Percentiles rank a stretch among this genome's conserved stretches.
Conservation (phyloP, 106 monocot genomes). For the Gastrodia elata region DNA sequence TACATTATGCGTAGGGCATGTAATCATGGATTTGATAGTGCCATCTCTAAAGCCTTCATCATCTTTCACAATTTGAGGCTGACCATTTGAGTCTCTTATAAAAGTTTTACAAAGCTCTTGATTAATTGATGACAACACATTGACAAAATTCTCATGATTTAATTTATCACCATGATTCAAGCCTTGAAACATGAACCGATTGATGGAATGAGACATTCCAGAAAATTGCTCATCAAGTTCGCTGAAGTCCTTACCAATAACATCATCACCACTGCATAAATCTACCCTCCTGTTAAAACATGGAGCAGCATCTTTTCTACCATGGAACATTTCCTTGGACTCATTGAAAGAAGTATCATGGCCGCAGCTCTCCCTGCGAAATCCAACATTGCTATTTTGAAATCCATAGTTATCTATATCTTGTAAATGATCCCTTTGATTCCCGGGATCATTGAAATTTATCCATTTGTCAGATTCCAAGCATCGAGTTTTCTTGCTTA, state of each 20-base stretch:
- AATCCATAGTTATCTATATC: not conserved
- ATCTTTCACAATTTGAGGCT: not conserved
- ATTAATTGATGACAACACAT: not conserved
- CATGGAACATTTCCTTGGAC: not conserved
- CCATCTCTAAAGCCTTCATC: not conserved
- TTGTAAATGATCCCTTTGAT: not conserved
- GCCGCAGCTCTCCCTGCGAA: not conserved
- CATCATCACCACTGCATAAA: no score
- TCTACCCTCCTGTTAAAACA: not conserved
- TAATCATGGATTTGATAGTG: not conserved
- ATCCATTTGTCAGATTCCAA: not conserved
- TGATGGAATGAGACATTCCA: no score
- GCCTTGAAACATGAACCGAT: not conserved
- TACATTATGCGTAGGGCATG: not conserved
- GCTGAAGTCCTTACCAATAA: no score
- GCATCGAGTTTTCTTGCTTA: not conserved
- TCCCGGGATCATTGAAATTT: not conserved
- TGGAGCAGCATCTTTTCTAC: not conserved
- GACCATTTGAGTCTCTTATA: not conserved
- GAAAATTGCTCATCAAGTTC: no score
- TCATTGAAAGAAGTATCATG: not conserved
- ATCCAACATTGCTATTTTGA: not conserved
- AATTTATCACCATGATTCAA: not conserved
- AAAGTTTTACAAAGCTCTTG: not conserved
- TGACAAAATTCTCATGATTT: not conserved